Conservation (phyloP, 371 early-diverging fungal species). For the Mucor velutinosus region DNA sequence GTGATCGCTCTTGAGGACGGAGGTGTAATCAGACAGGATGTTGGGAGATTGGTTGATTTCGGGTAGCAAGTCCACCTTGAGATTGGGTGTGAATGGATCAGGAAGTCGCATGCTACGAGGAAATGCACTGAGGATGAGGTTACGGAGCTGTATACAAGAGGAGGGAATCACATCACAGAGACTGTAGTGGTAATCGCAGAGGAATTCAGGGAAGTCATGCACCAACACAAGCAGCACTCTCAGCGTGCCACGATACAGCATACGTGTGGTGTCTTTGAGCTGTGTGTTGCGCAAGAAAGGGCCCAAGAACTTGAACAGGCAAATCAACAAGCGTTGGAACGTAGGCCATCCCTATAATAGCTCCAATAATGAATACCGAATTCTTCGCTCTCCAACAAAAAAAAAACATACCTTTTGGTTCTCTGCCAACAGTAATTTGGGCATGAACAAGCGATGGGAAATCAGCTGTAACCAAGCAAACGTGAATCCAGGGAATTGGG, state of each 20-base stretch:
- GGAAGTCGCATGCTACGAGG: conserved; percentile 96
- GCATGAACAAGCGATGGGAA: conserved; percentile 92
- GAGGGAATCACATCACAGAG: conserved; percentile 93
- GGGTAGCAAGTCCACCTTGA: conserved; percentile 89
- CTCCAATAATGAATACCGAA: not conserved
- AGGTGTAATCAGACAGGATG: conserved; percentile 83
- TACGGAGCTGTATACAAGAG: conserved; percentile 93
- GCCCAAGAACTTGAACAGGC: conserved; percentile 81
- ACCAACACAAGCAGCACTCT: conserved; percentile 91
- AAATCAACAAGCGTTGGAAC: conserved; percentile 81
- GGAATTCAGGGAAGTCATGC: conserved; percentile 98
- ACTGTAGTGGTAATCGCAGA: conserved; percentile 91
- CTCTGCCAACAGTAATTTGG: conserved; percentile 78
- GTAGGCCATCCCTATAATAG: conserved; percentile 77
- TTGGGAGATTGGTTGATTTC: conserved; percentile 85
- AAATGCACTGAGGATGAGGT: conserved; percentile 93
- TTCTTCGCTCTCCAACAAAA: conserved; percentile 1
- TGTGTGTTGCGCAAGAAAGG: conserved; percentile 81
- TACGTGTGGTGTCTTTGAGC: conserved; percentile 74
- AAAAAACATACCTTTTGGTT: conserved; percentile 56
- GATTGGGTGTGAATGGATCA: conserved; percentile 95
- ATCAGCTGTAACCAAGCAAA: conserved; percentile 97
- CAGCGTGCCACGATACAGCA: conserved; percentile 89
- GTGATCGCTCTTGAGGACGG: conserved; percentile 50
- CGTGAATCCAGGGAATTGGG: conserved; percentile 91